These are phyloP conservation scores for Balamuthia mandrillaris DNA, from an alignment of 208 protist genomes.

Conservation along the genomic window DNA sequence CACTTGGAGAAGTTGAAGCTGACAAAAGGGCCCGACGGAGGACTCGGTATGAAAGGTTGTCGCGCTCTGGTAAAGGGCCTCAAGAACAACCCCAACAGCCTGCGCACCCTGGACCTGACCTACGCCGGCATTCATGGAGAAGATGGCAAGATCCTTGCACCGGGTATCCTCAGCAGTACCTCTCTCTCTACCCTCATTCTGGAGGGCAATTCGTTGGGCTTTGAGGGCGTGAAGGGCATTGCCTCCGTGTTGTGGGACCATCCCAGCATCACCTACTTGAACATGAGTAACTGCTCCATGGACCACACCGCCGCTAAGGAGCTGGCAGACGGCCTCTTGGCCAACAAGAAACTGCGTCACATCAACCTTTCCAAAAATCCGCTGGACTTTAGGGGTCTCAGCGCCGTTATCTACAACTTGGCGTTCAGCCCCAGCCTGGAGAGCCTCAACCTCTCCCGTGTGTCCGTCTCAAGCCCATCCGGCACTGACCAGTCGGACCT, in stretches of 20 bases:
- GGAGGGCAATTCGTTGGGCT: slow-evolving; percentile 4
- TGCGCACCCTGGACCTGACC: neutral
- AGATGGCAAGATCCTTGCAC: neutral
- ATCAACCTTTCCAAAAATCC: neutral
- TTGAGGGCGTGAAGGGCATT: slow-evolving; percentile 2
- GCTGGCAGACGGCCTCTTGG: slow-evolving; percentile 13
- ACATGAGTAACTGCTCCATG: slow-evolving; percentile 14
- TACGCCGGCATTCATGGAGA: neutral
- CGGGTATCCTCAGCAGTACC: neutral
- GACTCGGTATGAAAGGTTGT: slow-evolving; percentile 1
- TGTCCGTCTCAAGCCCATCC: neutral
- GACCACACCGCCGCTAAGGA: slow-evolving; percentile 7
- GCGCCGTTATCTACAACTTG: slow-evolving; percentile 25
- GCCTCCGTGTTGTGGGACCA: slow-evolving; percentile 23
- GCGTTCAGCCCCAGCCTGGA: slow-evolving; percentile 1
- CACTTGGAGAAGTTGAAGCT: slow-evolving; percentile 6
- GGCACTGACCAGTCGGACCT: neutral
- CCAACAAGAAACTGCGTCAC: slow-evolving; percentile 13
- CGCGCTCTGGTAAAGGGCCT: slow-evolving; percentile 23
- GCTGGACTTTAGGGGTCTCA: neutral
- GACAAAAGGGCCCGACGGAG: neutral
- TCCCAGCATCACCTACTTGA: neutral
- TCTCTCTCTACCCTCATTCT: neutral
- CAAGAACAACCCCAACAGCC: neutral
- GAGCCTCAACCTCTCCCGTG: neutral